phyloP scores from a whole-genome alignment of 306 rosid species.

The Morella rubra region DNA sequence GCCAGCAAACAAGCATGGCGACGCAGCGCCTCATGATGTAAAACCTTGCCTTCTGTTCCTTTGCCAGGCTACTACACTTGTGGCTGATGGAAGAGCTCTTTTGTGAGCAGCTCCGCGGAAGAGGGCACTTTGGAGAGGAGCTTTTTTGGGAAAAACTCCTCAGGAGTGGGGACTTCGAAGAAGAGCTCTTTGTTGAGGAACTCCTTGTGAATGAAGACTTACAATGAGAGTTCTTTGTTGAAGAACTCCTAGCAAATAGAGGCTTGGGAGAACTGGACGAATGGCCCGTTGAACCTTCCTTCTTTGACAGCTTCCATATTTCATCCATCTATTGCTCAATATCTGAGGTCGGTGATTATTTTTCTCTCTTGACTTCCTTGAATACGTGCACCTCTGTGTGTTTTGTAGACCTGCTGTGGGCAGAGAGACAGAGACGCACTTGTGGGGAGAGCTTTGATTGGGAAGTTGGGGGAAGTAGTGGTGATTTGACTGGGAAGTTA shows the following conservation, averaged over 20 bases:
- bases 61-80: constrained; percentile 75
- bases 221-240: constrained; percentile 50
- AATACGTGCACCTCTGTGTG: background rate
- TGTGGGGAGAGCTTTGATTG: too few species aligned
- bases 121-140: constrained; percentile 46
- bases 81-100: constrained; percentile 63
- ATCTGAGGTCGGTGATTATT: background rate
- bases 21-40: constrained; percentile 93
- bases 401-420: background rate
- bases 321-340: constrained; percentile 54
- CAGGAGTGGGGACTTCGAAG: constrained; percentile 65
- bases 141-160: constrained; percentile 65
- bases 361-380: background rate
- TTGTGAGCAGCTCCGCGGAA: constrained; percentile 68
- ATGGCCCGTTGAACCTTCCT: constrained; percentile 45
- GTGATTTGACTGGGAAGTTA: background rate
- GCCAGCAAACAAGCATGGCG: constrained; percentile 98
- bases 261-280: constrained; percentile 33
- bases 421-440: background rate
- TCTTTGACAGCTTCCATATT: constrained; percentile 82
- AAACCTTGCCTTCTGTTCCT: constrained; percentile 92
- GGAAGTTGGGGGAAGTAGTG: background rate
- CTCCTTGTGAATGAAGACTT: constrained; percentile 66
- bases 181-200: constrained; percentile 56
- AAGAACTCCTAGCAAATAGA: constrained; percentile 62